Base-by-base conservation (phyloP, 2,329 filamentous ascomycete genomes). In the Beauveria australis region DNA sequence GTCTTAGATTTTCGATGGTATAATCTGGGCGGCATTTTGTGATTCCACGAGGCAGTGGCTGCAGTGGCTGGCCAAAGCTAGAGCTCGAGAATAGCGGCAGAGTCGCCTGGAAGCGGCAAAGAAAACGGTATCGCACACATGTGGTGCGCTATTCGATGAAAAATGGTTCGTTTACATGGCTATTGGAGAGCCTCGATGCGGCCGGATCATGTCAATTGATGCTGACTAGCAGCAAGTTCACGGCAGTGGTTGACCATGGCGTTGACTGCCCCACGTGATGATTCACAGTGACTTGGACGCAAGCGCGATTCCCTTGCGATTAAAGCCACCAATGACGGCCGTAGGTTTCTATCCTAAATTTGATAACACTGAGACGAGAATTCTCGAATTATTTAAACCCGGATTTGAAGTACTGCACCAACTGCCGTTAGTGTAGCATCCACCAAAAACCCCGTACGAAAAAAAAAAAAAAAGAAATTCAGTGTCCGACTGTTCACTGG, bases 1-100 rank as follows among this genome's bases (percentile, higher is more conserved):
- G 64, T 69, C 61, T 62, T 69, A n/a, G 68, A 70, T 59, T 74
- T 70, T 26, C 63, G 67, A 60, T 70, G 66, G 59, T 69, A 68
- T 41, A 69, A 60, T 18, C 66, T 60, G 3, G 58, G 64, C 28
- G 68, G 67, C 66, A 68, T 68, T 22, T 44, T 47, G 55, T 2
- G 14, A 2, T 33, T 4, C 16, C 19, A 10, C 26, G 30, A 16
- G 22, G 3, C 53, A 8, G 24, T 26, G 43, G 33, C 26, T 26
- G 47, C 40, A 10, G 10, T 37, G 30, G 26, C 12, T n/a, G 47
- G 44, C 33, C 10, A n/a, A 19, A 47, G 47, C 37, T 44, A 59
- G 22, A 22, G 33, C 28, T 44, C 19, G 5, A 22, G 12, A 19
- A 52, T 33, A 14, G 14, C 6, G 12, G n/a, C 37, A 24, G 30